Evolutionary conservation across 1,139 yeast genomes (phyloP), one percentile per base, ranked within the genome.

Genomic region (Candida mesenterica): DNA sequence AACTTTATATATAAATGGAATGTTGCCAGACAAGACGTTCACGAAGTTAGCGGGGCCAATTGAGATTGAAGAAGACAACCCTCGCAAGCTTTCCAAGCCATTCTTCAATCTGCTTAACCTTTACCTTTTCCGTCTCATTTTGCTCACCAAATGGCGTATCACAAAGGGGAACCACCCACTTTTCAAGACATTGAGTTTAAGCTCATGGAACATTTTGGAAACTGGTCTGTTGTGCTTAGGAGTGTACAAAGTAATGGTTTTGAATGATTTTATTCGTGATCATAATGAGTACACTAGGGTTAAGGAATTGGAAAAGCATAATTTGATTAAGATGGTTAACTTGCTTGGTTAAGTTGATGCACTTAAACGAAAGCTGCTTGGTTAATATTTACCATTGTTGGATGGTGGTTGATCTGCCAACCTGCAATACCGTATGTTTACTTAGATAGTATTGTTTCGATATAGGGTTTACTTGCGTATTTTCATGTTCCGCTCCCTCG

Each of bases 91-190:
- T n/a, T 50, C 58, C 16, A 57, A 60, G 34, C 25, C 43, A 1
- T 61, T 63, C 39, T 47, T 64, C 39, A 50, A 65, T 34, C 59
- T 48, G 3, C 39, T 66, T 36, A 62, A 62, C 43, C 44, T 62
- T 30, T 68, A 68, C 44, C 48, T 69, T 31, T 50, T 65, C 34
- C 50, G 67, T 36, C 48, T 68, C 35, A 57, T 68, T 3, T 44
- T 68, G 16, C 48, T 69, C 24, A 63, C 71, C 12, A 69, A 68
- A 44, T 69, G 75, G 75, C 53, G 75, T 36, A 66, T 66, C 23
- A 45, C 53, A 25, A 69, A 68, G 44, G 69, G 59, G 23, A 59
- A 64, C 45, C 72, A 66, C 41, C 71, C 71, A 1, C 42, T 48
- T 35, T 65, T 68, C 45, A 53, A 42, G 19, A 20, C 40, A 15